These are phyloP conservation scores for Penicillium hordei DNA, from an alignment of 2,329 filamentous ascomycete species.

Conservation along the genomic window DNA sequence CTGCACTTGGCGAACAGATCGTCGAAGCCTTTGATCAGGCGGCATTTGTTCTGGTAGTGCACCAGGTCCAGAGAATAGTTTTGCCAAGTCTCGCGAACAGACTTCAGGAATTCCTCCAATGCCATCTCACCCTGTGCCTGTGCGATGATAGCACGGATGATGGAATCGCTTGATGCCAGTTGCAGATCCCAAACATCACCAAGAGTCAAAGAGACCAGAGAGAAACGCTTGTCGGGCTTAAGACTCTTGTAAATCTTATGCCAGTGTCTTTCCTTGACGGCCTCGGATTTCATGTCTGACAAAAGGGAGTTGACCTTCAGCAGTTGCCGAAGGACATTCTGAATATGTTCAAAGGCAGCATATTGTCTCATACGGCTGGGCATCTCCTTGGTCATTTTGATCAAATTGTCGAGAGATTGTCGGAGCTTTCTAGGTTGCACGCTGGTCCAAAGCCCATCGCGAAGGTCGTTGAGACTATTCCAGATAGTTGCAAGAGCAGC, in stretches of 20 bases:
- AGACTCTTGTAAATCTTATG: conserved; percentile 95
- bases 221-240: conserved; percentile 90
- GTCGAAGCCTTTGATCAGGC: conserved; percentile 95
- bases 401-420: conserved; percentile 81
- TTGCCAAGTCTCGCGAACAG: conserved; percentile 95
- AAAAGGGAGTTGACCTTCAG: conserved; percentile 89
- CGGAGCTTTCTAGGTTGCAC: conserved; percentile 93
- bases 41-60: conserved; percentile 96
- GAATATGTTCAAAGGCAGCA: conserved; percentile 98
- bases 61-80: conserved; percentile 93
- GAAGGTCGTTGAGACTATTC: conserved; percentile 90
- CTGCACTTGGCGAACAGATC: conserved; percentile 98
- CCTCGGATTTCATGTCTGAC: conserved; percentile 90
- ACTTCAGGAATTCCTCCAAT: conserved; percentile 92
- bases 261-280: conserved; percentile 95
- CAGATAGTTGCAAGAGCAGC: conserved; percentile 92
- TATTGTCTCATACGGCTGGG: conserved; percentile 98
- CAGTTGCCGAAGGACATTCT: conserved; percentile 81
- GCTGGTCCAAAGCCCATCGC: conserved; percentile 90
- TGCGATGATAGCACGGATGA: conserved; percentile 88
- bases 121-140: conserved; percentile 99
- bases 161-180: conserved; percentile 77
- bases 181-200: conserved; percentile 98
- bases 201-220: conserved; percentile 89
- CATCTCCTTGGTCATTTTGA: conserved; percentile 99